These are phyloP conservation scores for Fusarium xylarioides DNA, from an alignment of 2,329 filamentous ascomycete species.

Conservation along the genomic window DNA sequence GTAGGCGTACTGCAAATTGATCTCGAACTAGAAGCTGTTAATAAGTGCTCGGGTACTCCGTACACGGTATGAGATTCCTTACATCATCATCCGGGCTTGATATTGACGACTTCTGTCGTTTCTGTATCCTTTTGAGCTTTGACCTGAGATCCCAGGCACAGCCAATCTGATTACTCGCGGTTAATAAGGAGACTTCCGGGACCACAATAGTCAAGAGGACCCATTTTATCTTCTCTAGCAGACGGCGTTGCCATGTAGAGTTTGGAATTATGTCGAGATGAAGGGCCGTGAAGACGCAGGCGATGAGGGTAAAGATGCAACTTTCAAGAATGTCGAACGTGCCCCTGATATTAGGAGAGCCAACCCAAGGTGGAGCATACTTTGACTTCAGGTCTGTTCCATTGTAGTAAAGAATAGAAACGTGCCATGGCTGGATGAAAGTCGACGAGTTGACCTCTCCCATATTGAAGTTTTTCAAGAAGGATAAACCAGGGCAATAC, in stretches of 20 bases:
- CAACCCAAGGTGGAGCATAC: neutral
- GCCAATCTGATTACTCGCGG: neutral
- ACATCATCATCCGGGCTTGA: neutral
- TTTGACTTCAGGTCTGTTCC: neutral
- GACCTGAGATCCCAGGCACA: neutral
- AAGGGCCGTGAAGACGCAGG: neutral
- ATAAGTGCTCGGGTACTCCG: rapidly evolving
- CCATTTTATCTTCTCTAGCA: neutral
- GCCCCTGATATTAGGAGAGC: neutral
- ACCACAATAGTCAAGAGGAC: neutral
- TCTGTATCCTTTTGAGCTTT: neutral
- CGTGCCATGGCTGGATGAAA: neutral
- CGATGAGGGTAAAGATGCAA: neutral
- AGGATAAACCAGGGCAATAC: rapidly evolving
- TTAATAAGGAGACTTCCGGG: neutral
- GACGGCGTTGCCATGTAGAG: neutral
- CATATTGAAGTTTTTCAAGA: neutral
- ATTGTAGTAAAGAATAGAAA: neutral
- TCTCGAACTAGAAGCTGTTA: neutral
- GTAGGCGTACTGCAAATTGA: neutral
- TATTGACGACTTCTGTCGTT: neutral
- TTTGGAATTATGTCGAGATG: neutral
- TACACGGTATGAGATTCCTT: rapidly evolving
- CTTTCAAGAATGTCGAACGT: neutral
- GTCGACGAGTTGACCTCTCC: neutral